Percentiles rank a stretch among this genome's conserved stretches.
phyloP scores from a whole-genome alignment of 2,329 filamentous ascomycete genomes.

The Colletotrichum sp. region DNA sequence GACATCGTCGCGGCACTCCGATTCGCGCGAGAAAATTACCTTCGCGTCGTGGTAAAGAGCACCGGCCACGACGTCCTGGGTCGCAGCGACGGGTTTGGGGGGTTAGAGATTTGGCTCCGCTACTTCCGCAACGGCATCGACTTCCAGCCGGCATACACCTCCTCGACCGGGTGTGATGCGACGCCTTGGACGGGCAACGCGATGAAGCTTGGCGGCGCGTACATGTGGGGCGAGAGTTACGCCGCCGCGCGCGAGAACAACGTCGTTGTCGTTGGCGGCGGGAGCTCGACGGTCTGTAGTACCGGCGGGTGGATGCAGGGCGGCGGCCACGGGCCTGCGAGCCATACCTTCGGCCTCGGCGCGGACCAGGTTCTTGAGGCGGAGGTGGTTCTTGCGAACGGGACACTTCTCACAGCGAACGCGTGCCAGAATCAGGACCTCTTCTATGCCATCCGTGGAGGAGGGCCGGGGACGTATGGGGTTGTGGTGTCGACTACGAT shows the following conservation, averaged over 20 bases:
- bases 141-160: background rate
- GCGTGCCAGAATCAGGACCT: background rate
- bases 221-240: background rate
- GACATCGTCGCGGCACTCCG: background rate
- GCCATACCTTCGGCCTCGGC: background rate
- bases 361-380: background rate
- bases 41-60: background rate
- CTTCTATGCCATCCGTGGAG: background rate
- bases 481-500: background rate
- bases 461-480: background rate
- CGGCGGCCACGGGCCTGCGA: background rate
- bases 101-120: background rate
- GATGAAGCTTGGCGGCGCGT: background rate
- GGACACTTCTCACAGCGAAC: background rate
- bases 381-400: background rate
- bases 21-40: background rate
- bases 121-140: background rate
- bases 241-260: background rate
- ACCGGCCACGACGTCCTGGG: background rate
- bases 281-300: background rate
- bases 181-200: background rate
- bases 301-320: background rate
- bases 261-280: background rate
- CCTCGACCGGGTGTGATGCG: background rate
- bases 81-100: background rate